Evolutionary conservation across 108 stramenopile species (phyloP).

Genomic region (Heterococcus sp.): DNA sequence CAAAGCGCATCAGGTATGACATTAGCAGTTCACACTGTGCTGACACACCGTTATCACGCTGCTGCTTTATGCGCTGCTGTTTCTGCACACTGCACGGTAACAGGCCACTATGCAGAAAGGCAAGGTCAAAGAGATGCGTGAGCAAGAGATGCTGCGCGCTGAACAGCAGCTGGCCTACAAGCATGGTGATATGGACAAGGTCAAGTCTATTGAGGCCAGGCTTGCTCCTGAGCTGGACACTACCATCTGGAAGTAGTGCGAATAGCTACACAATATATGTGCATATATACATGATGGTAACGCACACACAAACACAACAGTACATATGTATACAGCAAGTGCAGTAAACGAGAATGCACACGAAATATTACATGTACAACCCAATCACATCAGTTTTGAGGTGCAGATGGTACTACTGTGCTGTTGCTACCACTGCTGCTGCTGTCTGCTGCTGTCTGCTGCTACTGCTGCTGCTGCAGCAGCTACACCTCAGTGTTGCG

Average conservation of each 20-base stretch:
- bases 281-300: too few species aligned
- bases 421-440: too few species aligned
- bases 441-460: too few species aligned
- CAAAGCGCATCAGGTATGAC: neutral
- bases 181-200: conserved; percentile 51
- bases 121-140: conserved; percentile 42
- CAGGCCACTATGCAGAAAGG: conserved; percentile 8
- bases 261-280: too few species aligned
- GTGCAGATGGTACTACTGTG: too few species aligned
- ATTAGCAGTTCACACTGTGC: neutral
- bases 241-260: neutral
- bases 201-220: conserved; percentile 44
- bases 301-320: too few species aligned
- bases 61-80: neutral
- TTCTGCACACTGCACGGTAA: neutral
- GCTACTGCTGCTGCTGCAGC: too few species aligned
- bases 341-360: too few species aligned
- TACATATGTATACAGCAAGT: too few species aligned
- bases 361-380: too few species aligned
- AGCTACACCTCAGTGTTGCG: too few species aligned
- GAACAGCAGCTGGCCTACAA: conserved; percentile 55
- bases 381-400: too few species aligned
- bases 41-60: neutral
- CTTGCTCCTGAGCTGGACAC: conserved; percentile 49
- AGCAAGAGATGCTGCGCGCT: conserved; percentile 35